These are phyloP conservation scores for Orobanche coerulescens DNA, from an alignment of 257 asterid genomes.

Conservation along the genomic window DNA sequence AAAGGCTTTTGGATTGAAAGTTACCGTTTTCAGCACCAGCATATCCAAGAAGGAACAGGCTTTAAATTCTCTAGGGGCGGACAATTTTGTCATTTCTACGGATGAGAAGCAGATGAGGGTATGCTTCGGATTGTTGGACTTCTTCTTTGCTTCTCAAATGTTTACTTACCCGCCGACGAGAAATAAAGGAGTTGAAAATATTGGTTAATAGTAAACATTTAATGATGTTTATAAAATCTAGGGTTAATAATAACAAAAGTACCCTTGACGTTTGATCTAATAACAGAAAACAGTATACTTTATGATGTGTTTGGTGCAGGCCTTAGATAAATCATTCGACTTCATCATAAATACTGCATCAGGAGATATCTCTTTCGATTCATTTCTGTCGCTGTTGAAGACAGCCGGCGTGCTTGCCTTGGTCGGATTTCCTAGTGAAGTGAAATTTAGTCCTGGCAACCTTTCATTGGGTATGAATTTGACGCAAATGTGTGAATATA, in stretches of 20 bases:
- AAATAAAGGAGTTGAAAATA: too few species aligned
- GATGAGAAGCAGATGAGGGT: slow-evolving; percentile 72
- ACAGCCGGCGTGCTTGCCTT: slow-evolving; percentile 63
- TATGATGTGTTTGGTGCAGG: slow-evolving; percentile 41
- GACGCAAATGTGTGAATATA: not conserved
- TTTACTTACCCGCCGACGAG: too few species aligned
- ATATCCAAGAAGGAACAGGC: slow-evolving; percentile 72
- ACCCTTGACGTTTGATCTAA: too few species aligned
- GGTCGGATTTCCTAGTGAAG: slow-evolving; percentile 80
- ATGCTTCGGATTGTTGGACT: too few species aligned
- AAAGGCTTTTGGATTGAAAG: slow-evolving; percentile 86
- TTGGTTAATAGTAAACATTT: not conserved
- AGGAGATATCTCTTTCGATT: slow-evolving; percentile 58
- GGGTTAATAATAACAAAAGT: too few species aligned
- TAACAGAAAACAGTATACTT: too few species aligned
- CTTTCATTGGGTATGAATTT: slow-evolving; percentile 39
- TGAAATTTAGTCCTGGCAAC: slow-evolving; percentile 48
- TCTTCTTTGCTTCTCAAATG: not conserved
- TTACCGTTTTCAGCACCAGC: slow-evolving; percentile 84
- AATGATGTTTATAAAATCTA: too few species aligned
- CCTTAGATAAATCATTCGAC: slow-evolving; percentile 48
- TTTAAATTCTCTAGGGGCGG: slow-evolving; percentile 65
- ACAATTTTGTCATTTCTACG: slow-evolving; percentile 65
- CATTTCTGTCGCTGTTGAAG: slow-evolving; percentile 56
- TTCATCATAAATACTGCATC: slow-evolving; percentile 78